Evolutionary conservation across 768 basidiomycete genomes (phyloP).

Genomic region (Cyathus striatus): DNA sequence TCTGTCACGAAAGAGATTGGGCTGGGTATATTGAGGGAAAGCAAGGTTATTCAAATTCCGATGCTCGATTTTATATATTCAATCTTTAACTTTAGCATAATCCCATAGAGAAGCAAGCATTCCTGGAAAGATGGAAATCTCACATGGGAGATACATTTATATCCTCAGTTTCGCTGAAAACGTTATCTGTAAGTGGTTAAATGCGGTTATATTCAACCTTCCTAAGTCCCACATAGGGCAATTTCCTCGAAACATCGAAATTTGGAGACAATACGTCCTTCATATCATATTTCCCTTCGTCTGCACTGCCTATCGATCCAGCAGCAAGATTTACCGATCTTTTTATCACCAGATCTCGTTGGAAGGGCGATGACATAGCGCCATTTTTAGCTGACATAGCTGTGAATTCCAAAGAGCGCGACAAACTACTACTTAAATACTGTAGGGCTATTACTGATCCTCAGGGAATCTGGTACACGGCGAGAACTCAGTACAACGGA

Average conservation of each 20-base stretch:
- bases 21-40: constrained; percentile 58
- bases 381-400: constrained; percentile 83
- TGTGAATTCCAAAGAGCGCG: constrained; percentile 80
- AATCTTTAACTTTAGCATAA: constrained; percentile 39
- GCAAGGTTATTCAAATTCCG: constrained; percentile 36
- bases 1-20: constrained; percentile 73
- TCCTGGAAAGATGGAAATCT: constrained; percentile 65
- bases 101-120: constrained; percentile 46
- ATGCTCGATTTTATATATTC: constrained; percentile 1
- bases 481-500: constrained; percentile 56
- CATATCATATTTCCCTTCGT: constrained; percentile 75
- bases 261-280: too few relatives aligned
- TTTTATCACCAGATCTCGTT: constrained; percentile 73
- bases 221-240: constrained; percentile 1
- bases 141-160: constrained; percentile 79
- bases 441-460: constrained; percentile 71
- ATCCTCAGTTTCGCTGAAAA: constrained; percentile 47
- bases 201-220: neutral
- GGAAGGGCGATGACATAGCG: constrained; percentile 75
- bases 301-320: constrained; percentile 71
- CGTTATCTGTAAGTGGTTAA: constrained; percentile 65
- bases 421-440: constrained; percentile 83
- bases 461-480: constrained; percentile 70
- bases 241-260: too few relatives aligned
- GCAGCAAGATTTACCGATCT: constrained; percentile 81